These are phyloP conservation scores for Phytopythium mirpurense DNA, from an alignment of 352 stramenopile species.

Conservation along the genomic window DNA sequence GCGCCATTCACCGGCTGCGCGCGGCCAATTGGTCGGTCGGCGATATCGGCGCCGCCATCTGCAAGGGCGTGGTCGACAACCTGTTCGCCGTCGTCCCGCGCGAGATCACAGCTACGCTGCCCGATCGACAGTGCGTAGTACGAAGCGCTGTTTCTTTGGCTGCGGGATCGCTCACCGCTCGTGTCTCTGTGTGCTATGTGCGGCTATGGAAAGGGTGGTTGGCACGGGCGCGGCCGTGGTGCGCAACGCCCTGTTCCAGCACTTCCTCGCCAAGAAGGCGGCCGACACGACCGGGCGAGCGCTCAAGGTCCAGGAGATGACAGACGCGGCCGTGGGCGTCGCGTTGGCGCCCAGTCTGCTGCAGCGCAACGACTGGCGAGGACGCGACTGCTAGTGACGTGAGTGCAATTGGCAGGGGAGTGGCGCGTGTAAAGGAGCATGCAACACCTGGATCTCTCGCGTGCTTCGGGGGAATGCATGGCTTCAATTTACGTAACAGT, in stretches of 20 bases:
- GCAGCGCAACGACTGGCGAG: conserved; percentile 2
- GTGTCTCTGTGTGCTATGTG: neutral
- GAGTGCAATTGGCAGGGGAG: no score
- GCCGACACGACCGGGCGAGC: conserved; percentile 9
- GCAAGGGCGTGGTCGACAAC: conserved; percentile 50
- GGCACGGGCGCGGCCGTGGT: conserved; percentile 53
- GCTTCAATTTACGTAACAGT: no score
- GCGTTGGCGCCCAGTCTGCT: conserved; percentile 28
- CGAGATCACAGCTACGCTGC: conserved; percentile 22
- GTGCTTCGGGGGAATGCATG: no score
- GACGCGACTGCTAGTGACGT: neutral
- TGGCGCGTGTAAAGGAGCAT: no score
- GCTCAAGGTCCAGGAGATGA: conserved; percentile 22
- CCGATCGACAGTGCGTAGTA: conserved; percentile 33
- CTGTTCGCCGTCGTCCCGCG: conserved; percentile 52
- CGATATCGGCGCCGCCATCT: conserved; percentile 60
- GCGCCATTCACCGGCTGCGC: conserved; percentile 34
- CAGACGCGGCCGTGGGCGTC: conserved; percentile 47
- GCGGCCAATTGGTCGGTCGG: conserved; percentile 54
- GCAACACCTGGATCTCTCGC: no score
- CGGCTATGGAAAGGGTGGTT: conserved; percentile 32
- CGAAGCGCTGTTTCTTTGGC: no score
- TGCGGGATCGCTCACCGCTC: conserved; percentile 5
- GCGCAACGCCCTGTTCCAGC: conserved; percentile 45
- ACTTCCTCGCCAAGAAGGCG: conserved; percentile 33